Conservation (phyloP, 164 flowering plant genomes). For the Vitis rotundifolia region DNA sequence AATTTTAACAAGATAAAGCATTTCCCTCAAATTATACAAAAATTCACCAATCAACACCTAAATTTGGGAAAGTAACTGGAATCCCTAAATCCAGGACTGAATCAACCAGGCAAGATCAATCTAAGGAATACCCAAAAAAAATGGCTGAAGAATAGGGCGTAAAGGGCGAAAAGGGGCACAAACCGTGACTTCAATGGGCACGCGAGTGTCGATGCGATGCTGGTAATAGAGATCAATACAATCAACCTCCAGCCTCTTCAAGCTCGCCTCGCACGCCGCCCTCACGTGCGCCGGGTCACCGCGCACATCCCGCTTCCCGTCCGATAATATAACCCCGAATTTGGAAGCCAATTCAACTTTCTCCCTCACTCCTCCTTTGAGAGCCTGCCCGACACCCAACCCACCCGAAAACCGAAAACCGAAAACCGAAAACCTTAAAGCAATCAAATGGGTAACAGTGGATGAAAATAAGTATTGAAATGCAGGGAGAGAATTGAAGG, state of each 20-base stretch:
- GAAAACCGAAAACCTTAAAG: neutral
- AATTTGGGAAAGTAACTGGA: no score
- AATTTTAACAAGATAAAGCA: no score
- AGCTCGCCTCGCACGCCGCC: slow-evolving; percentile 25
- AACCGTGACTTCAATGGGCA: slow-evolving; percentile 5
- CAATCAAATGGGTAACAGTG: neutral
- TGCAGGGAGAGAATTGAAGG: neutral
- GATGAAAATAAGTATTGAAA: neutral
- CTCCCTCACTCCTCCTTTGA: slow-evolving; percentile 21
- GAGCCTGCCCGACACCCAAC: slow-evolving; percentile 13
- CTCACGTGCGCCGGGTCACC: slow-evolving; percentile 31
- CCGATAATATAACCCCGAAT: slow-evolving; percentile 17
- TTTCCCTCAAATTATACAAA: no score
- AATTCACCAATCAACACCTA: no score
- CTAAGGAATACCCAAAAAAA: no score
- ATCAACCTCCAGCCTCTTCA: no score
- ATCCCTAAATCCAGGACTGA: no score
- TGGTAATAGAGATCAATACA: no score
- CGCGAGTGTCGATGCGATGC: no score
- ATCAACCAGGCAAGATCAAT: no score
- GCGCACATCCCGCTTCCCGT: slow-evolving; percentile 9
- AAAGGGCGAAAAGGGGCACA: neutral
- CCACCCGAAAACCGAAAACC: neutral
- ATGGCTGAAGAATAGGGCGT: no score
- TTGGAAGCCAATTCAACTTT: slow-evolving; percentile 33